Conservation (phyloP, 345 rosid genomes). For the Sonneratia alba region DNA sequence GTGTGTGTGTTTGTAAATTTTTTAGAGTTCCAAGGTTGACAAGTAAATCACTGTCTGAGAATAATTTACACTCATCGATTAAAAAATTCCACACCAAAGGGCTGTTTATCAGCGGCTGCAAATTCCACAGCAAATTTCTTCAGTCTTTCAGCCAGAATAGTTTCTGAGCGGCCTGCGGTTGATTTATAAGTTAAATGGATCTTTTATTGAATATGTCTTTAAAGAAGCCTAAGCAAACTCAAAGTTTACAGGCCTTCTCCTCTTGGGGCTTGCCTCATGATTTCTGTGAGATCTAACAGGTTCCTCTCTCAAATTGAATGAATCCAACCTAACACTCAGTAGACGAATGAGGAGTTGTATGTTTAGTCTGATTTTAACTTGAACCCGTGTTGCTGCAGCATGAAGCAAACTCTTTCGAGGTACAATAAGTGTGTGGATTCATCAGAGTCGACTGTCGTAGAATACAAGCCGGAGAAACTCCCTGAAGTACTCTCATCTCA, state of each 20-base stretch:
- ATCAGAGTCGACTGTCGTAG: constrained; percentile 31
- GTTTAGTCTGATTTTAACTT: not conserved
- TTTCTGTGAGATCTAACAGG: not conserved
- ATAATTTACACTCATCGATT: too few relatives aligned
- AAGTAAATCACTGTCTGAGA: too few relatives aligned
- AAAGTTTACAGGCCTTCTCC: not conserved
- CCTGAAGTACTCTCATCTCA: not conserved
- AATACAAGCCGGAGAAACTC: constrained; percentile 48
- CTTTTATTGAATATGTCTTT: not conserved
- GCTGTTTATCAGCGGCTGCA: too few relatives aligned
- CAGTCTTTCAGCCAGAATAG: too few relatives aligned
- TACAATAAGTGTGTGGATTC: constrained; percentile 45
- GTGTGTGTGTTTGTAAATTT: too few relatives aligned
- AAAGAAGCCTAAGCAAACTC: not conserved
- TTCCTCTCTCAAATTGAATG: not conserved
- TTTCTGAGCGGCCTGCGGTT: not conserved
- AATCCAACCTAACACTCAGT: not conserved
- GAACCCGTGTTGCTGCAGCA: constrained; percentile 26
- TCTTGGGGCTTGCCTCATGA: not conserved
- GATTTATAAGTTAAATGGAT: not conserved
- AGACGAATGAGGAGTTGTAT: not conserved
- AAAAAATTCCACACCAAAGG: too few relatives aligned
- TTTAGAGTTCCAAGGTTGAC: too few relatives aligned
- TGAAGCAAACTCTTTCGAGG: constrained; percentile 71
- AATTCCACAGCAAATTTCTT: too few relatives aligned